Percentiles rank a stretch among this genome's conserved stretches.
Conservation (phyloP, 2,329 filamentous ascomycete genomes). For the Ophiostoma pallidulum region DNA sequence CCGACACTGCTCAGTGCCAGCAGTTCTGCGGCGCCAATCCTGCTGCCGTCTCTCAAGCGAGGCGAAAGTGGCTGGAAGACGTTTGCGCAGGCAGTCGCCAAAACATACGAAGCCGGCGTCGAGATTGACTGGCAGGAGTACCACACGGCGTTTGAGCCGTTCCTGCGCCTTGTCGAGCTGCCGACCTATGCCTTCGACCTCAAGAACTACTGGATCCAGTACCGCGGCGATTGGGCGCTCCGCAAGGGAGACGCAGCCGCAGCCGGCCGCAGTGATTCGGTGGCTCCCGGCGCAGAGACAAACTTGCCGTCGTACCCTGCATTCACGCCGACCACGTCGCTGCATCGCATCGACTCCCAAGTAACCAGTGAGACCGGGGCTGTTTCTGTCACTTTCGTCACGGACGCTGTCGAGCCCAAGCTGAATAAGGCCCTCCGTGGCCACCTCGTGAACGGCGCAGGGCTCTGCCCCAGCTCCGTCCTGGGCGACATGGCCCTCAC, state of each 20-base stretch:
- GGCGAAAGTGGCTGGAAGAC: neutral
- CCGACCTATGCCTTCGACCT: constrained; percentile 60
- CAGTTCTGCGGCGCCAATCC: constrained; percentile 16
- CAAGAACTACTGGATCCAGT: constrained; percentile 66
- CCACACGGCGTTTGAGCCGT: constrained; percentile 44
- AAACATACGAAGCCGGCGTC: constrained; percentile 41
- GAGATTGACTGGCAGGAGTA: constrained; percentile 58
- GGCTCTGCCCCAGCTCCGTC: neutral
- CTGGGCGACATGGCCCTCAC: constrained; percentile 2
- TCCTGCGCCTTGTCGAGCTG: constrained; percentile 25
- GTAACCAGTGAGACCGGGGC: too few relatives aligned
- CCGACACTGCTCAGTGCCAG: constrained; percentile 28
- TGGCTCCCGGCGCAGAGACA: neutral
- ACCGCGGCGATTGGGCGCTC: constrained; percentile 49
- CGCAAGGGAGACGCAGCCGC: constrained; percentile 45
- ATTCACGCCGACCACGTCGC: neutral
- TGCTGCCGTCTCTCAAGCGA: neutral
- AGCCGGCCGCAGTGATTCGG: neutral
- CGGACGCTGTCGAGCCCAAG: neutral
- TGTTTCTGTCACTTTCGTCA: neutral
- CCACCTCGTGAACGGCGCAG: constrained; percentile 2
- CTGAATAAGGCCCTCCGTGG: neutral
- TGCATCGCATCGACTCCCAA: neutral
- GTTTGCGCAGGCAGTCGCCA: neutral
- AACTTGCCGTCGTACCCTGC: neutral